Evolutionary conservation across 2,329 filamentous ascomycete genomes (phyloP), one percentile per base, ranked within the genome.

Genomic region (Monosporascus cannonballus): DNA sequence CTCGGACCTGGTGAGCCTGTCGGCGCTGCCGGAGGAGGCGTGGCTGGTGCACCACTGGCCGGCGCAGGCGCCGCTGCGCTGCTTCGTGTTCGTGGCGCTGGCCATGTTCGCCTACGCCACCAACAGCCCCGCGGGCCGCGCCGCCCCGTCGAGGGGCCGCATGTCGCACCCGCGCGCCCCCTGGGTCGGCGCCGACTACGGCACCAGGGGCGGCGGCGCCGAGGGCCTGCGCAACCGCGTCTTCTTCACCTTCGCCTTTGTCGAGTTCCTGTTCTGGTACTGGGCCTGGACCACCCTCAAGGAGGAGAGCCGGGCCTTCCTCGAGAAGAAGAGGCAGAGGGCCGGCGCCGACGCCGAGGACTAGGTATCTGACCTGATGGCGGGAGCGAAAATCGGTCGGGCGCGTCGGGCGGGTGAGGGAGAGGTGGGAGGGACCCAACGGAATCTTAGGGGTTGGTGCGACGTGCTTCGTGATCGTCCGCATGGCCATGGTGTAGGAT

Each of bases 261-360:
- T 96, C 65, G 92, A 96, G 75, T 82, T 90, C 68, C 76, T 90
- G 59, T 80, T 81, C 56, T 96, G 91, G 90, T 91, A 96, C 70
- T 96, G 91, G 91, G 84, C 83, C 24, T 90, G 84, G 77, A 77
- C 86, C 30, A 87, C 83, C 4, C 68, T 90, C 61, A 76, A 83
- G 50, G 87, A 90, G 63, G 87, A 90, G 73, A 65, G 72, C n/a
- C 58, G 62, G 4, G 71, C 67, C 20, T 64, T 80, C 3, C 53
- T 74, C 9, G 62, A 63, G 7, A 71, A 70, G 56, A 73, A 75
- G 64, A 67, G 65, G 22, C 67, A 64, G 57, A 67, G 64, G 54
- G 58, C 62, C 48, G 56, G 65, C 45, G 60, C 53, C 49, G 51
- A 54, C 24, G 49, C 51, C 15, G 38, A 30, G 9, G 44, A 51